Evolutionary conservation across 1,284 basidiomycete species (phyloP).

Genomic region (Cryptococcus depauperatus): DNA sequence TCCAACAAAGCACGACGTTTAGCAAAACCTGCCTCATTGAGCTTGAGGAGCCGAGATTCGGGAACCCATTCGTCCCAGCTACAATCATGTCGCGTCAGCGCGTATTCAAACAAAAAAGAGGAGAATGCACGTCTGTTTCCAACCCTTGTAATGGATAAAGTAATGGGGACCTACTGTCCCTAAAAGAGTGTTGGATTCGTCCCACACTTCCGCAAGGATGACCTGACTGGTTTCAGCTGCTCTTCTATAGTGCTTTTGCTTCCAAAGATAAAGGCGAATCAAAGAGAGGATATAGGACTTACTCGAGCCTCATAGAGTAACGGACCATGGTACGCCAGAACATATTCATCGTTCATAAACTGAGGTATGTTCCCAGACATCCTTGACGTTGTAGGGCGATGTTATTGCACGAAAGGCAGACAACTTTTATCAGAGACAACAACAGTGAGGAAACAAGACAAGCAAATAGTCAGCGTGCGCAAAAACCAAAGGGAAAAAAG

Average conservation of each 20-base stretch:
- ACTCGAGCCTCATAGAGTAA: constrained; percentile 90
- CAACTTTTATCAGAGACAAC: too few species aligned
- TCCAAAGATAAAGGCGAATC: background rate
- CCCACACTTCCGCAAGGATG: constrained; percentile 69
- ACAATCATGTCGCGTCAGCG: constrained; percentile 4
- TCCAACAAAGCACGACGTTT: constrained; percentile 55
- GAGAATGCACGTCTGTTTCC: constrained; percentile 87
- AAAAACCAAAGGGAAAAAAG: too few species aligned
- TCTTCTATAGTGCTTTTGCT: background rate
- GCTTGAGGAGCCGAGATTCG: constrained; percentile 70
- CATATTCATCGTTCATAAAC: constrained; percentile 59
- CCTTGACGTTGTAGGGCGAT: too few species aligned
- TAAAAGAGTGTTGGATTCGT: constrained; percentile 59
- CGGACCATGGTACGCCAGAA: constrained; percentile 88
- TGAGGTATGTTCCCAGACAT: constrained; percentile 32
- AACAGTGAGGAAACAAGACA: too few species aligned
- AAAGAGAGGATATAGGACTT: constrained; percentile 20
- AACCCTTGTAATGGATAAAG: constrained; percentile 97
- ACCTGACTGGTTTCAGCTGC: constrained; percentile 48
- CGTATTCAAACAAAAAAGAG: background rate
- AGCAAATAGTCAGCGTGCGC: too few species aligned
- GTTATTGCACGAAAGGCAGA: too few species aligned
- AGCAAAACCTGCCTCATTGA: constrained; percentile 74
- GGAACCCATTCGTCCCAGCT: constrained; percentile 99
- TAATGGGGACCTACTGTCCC: constrained; percentile 72